Evolutionary conservation across 2,329 filamentous ascomycete species (phyloP).

Genomic region (Plenodomus lindquistii): DNA sequence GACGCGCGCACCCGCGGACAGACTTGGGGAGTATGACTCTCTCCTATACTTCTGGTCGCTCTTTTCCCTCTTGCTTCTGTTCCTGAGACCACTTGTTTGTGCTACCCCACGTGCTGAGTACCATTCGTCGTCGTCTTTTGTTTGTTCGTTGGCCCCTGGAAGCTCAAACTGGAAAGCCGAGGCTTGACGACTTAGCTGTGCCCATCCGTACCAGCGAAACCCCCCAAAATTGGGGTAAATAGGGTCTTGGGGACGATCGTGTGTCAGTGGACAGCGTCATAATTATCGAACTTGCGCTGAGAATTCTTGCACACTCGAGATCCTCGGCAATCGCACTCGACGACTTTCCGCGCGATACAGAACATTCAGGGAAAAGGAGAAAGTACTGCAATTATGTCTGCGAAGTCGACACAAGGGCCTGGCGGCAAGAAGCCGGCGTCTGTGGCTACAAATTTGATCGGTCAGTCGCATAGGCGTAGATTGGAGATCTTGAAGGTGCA

Average conservation of each 20-base stretch:
- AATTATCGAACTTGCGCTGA: neutral
- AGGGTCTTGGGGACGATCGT: neutral
- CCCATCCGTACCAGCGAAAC: conserved; percentile 3
- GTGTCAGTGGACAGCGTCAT: conserved; percentile 19
- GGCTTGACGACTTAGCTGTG: conserved; percentile 21
- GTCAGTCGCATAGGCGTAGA: conserved; percentile 54
- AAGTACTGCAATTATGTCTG: conserved; percentile 55
- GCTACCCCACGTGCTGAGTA: conserved; percentile 2
- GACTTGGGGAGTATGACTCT: conserved; percentile 28
- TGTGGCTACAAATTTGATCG: conserved; percentile 87
- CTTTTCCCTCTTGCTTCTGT: conserved; percentile 8
- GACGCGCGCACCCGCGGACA: conserved; percentile 41
- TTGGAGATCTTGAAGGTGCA: conserved; percentile 1
- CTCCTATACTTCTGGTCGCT: conserved; percentile 12
- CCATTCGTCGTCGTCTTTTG: neutral
- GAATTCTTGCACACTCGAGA: neutral
- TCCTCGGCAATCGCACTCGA: neutral
- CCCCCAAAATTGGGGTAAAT: conserved; percentile 14
- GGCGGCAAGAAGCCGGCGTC: conserved; percentile 77
- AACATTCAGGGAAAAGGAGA: neutral
- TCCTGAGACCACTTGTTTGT: conserved; percentile 3
- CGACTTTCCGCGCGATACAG: no score
- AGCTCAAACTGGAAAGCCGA: conserved; percentile 11
- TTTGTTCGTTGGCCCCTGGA: neutral
- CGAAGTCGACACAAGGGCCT: conserved; percentile 60